These are phyloP conservation scores for Penicillium antarcticum DNA, from an alignment of 495 filamentous ascomycete species.

Conservation along the genomic window DNA sequence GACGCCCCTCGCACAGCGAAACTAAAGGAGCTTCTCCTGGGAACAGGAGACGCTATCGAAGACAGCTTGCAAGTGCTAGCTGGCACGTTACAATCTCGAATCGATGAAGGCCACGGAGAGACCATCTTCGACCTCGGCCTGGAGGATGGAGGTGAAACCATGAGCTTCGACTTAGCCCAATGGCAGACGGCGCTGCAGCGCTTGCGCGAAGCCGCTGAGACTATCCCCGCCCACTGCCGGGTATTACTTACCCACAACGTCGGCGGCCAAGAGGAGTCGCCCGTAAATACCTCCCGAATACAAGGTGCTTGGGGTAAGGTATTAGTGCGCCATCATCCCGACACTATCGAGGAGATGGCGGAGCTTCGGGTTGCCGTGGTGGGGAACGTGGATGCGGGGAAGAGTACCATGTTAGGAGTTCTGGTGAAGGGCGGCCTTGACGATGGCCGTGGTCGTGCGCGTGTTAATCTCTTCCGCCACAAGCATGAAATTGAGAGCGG, in stretches of 20 bases:
- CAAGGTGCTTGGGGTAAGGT: slow-evolving; percentile 76
- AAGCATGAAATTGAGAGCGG: slow-evolving; percentile 97
- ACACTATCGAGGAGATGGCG: slow-evolving; percentile 78
- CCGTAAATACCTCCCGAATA: slow-evolving; percentile 58
- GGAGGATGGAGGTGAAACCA: slow-evolving; percentile 89
- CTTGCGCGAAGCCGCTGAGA: slow-evolving; percentile 62
- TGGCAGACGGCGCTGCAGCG: slow-evolving; percentile 73
- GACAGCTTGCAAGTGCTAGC: slow-evolving; percentile 59
- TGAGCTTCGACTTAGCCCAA: slow-evolving; percentile 74
- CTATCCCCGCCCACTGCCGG: slow-evolving; percentile 67
- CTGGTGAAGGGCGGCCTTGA: slow-evolving; percentile 94
- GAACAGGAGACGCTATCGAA: slow-evolving; percentile 54
- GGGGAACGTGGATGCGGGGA: slow-evolving; percentile 96
- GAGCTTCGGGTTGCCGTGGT: slow-evolving; percentile 98
- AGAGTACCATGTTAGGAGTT: slow-evolving; percentile 95
- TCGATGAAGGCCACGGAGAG: slow-evolving; percentile 88
- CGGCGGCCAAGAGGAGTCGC: slow-evolving; percentile 71
- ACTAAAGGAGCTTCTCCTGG: slow-evolving; percentile 75
- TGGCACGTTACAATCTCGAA: slow-evolving; percentile 58
- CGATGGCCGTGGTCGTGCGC: slow-evolving; percentile 89
- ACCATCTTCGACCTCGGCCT: slow-evolving; percentile 88
- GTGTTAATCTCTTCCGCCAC: slow-evolving; percentile 95
- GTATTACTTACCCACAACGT: slow-evolving; percentile 86
- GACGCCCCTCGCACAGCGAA: slow-evolving; percentile 66
- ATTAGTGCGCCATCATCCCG: slow-evolving; percentile 71